Evolutionary conservation across 306 rosid species (phyloP).

Genomic region (Pyrus betulifolia): DNA sequence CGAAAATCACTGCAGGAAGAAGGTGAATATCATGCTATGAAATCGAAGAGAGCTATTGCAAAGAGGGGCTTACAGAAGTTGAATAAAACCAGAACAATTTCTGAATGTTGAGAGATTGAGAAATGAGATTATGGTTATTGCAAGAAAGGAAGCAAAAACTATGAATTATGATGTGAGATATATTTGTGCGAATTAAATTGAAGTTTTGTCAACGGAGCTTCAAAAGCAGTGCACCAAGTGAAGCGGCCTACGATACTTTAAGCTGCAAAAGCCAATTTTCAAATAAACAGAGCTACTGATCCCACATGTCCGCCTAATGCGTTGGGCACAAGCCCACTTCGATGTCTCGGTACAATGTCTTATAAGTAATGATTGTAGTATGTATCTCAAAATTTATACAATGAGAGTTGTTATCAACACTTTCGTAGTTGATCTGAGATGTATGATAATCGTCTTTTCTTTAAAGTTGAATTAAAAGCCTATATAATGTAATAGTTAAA

Average conservation of each 20-base stretch:
- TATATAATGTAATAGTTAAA: no score
- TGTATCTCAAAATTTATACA: no score
- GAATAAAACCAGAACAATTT: neutral
- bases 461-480: no score
- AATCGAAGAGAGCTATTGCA: neutral
- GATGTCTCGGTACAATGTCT: neutral
- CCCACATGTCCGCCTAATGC: neutral
- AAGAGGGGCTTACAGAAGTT: conserved; percentile 13
- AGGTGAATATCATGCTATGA: no score
- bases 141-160: neutral
- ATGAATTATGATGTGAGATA: neutral
- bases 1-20: no score
- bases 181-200: neutral
- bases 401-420: no score
- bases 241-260: neutral
- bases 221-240: neutral
- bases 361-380: no score
- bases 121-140: neutral
- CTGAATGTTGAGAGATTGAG: neutral
- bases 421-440: no score
- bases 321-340: neutral
- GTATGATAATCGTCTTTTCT: no score
- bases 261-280: neutral
- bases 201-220: neutral
- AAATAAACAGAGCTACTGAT: neutral